Evolutionary conservation across 2,329 filamentous ascomycete species (phyloP), one percentile per base, ranked within the genome.

Genomic region (Neofusicoccum sp.): DNA sequence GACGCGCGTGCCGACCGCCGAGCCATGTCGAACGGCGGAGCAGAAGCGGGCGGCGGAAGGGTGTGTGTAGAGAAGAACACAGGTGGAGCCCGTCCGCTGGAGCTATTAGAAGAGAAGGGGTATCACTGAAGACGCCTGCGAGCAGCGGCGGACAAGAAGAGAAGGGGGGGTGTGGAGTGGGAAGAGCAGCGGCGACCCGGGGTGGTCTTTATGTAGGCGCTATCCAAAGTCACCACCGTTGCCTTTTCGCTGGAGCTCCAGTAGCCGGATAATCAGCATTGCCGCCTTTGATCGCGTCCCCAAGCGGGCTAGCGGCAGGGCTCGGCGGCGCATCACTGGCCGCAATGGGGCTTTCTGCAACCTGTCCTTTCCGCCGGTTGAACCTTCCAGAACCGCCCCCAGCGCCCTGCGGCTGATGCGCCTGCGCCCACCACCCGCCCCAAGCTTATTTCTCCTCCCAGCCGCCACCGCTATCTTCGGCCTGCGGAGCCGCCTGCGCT

Each of bases 1-100:
- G 79, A 85, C 82, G 82, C 84, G 79, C 71, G 73, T 73, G 78
- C 75, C 74, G 86, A 87, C 74, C 81, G 78, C 72, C 82, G 78
- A 71, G 83, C 79, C 84, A 86, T 86, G 49, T 57, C 59, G 49
- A 41, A 43, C 59, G 59, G 49, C 48, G 48, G 40, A 20, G 12
- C 14, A 38, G 33, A 53, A 38, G 36, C 8, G 38, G 49, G 40
- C 20, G 20, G 20, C 20, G 20, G 20, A 20, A 20, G n/a, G 31
- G 4, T 44, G 40, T 28, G 26, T 38, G 20, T 24, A 36, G 4
- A 33, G 48, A 12, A 9, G 49, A 47, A 33, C 30, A 33, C 38
- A 51, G 36, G 12, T 49, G 38, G 31, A 30, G 57, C 44, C 45
- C 47, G 36, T 31, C 38, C 51, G 51, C 36, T 20, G 43, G 12